Evolutionary conservation across 768 basidiomycete species (phyloP).

Genomic region (Podaxis sp.): DNA sequence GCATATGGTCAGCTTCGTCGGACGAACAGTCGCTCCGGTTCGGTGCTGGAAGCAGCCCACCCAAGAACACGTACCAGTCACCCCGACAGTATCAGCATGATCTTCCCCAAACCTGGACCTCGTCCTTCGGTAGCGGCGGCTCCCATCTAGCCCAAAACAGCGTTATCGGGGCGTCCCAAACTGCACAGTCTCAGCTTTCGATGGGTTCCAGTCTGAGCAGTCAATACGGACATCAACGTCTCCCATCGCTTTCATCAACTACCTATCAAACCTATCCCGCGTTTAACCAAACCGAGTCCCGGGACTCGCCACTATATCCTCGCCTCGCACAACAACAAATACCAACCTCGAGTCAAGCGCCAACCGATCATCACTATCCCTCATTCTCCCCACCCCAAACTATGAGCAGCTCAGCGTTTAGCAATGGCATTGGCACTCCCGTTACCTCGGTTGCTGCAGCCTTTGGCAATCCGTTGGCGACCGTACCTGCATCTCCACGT

Average conservation of each 20-base stretch:
- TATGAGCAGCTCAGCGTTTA: neutral
- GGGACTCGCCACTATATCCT: slow-evolving; percentile 1
- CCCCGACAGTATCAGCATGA: slow-evolving; percentile 22
- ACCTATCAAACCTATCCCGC: neutral
- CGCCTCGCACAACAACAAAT: neutral
- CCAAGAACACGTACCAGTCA: slow-evolving; percentile 27
- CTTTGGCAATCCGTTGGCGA: neutral
- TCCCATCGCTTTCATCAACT: slow-evolving; percentile 5
- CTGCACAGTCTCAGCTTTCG: neutral
- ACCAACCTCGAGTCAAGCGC: neutral
- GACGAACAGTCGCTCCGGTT: slow-evolving; percentile 43
- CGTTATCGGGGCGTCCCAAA: neutral
- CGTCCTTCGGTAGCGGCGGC: slow-evolving; percentile 17
- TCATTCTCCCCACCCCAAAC: neutral
- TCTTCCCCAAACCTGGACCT: slow-evolving; percentile 20
- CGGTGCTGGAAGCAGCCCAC: slow-evolving; percentile 20
- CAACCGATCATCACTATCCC: neutral
- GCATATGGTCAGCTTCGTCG: slow-evolving; percentile 63
- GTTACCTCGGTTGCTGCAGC: neutral
- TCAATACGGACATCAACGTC: slow-evolving; percentile 10
- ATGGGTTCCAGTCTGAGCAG: neutral
- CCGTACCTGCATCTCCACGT: neutral
- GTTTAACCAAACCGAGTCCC: neutral
- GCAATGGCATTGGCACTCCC: neutral
- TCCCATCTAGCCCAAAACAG: slow-evolving; percentile 1